Evolutionary conservation across 805 yeast species (phyloP).

Genomic region (Suhomyces sp.): DNA sequence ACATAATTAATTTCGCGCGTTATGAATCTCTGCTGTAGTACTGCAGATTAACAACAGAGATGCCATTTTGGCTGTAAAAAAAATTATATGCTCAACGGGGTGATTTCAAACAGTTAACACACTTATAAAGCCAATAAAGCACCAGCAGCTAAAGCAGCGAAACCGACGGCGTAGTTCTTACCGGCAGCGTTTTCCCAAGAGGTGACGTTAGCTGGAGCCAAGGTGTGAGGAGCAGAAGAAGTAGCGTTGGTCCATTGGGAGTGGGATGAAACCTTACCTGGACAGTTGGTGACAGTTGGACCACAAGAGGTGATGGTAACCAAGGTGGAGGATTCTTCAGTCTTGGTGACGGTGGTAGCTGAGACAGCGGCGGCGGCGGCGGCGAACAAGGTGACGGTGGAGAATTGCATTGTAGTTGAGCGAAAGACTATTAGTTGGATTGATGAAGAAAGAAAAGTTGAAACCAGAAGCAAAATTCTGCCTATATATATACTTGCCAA

Average conservation of each 20-base stretch:
- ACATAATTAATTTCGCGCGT: background rate
- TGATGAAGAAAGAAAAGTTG: constrained; percentile 15
- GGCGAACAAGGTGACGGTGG: constrained; percentile 40
- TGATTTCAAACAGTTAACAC: background rate
- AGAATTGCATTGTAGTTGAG: constrained; percentile 45
- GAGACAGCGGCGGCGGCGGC: constrained; percentile 36
- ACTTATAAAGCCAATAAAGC: constrained; percentile 32
- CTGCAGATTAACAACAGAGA: background rate
- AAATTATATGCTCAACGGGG: background rate
- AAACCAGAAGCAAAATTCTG: background rate
- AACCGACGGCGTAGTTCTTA: constrained; percentile 14
- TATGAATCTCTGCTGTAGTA: background rate
- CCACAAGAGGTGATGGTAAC: constrained; percentile 44
- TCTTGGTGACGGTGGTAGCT: constrained; percentile 29
- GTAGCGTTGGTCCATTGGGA: constrained; percentile 15
- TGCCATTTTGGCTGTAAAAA: background rate
- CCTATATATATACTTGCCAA: background rate
- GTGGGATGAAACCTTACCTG: constrained; percentile 20
- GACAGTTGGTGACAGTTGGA: constrained; percentile 42
- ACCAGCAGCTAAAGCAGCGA: constrained; percentile 20
- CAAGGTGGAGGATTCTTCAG: constrained; percentile 32
- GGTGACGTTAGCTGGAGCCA: constrained; percentile 11
- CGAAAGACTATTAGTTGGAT: constrained; percentile 37
- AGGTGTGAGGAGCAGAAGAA: constrained; percentile 14
- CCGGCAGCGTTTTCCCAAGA: constrained; percentile 26